Percentiles rank a stretch among this genome's conserved stretches.
Evolutionary conservation across 176 grass and related monocot species (phyloP).

Genomic region (Oryza officinalis): DNA sequence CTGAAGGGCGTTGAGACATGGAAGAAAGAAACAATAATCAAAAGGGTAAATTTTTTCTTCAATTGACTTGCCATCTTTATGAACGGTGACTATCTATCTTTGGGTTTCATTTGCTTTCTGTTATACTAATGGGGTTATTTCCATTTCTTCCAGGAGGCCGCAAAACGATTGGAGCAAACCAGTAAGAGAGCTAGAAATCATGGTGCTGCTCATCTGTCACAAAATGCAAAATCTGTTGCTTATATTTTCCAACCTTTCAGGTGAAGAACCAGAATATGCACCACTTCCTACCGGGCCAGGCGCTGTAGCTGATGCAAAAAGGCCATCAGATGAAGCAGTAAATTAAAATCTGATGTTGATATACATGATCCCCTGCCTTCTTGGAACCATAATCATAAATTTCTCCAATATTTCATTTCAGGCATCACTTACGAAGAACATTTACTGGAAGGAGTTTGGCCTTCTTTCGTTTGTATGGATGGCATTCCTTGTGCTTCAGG

Average conservation of each 20-base stretch:
- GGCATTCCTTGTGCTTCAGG: constrained; percentile 76
- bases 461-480: constrained; percentile 86
- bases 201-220: constrained; percentile 22
- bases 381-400: neutral
- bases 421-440: constrained; percentile 66
- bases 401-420: constrained; percentile 50
- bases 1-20: constrained; percentile 89
- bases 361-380: neutral
- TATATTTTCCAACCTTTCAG: constrained; percentile 39
- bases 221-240: constrained; percentile 11
- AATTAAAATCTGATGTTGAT: constrained; percentile 23
- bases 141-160: constrained; percentile 54
- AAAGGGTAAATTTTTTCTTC: constrained; percentile 43
- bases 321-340: constrained; percentile 56
- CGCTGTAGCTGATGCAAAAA: constrained; percentile 45
- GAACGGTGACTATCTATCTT: neutral
- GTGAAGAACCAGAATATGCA: constrained; percentile 60
- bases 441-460: constrained; percentile 83
- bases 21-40: constrained; percentile 82
- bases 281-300: constrained; percentile 69
- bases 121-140: constrained; percentile 4
- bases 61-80: constrained; percentile 21
- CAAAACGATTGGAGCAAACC: constrained; percentile 53
- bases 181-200: constrained; percentile 43
- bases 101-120: neutral